phyloP scores from a whole-genome alignment of 83 land plant genomes.

The Isoetes engelmannii region DNA sequence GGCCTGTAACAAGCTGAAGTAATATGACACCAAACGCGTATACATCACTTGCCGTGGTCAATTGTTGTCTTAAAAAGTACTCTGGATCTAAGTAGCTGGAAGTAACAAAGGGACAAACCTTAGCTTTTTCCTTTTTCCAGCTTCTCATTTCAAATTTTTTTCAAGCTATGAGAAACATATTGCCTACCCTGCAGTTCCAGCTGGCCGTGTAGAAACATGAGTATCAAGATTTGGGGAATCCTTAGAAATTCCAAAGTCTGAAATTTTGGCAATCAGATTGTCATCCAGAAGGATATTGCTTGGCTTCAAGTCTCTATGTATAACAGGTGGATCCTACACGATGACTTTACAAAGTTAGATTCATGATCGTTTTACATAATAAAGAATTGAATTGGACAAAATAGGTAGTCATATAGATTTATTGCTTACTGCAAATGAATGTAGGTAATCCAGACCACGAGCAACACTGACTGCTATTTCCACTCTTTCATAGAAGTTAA shows the following conservation, averaged over 20 bases:
- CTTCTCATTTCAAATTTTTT: background rate
- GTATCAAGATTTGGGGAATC: conserved; percentile 16
- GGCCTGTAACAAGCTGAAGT: conserved; percentile 3
- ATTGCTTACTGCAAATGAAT: conserved; percentile 10
- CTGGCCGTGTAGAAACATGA: conserved; percentile 22
- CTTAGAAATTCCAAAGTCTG: conserved; percentile 24
- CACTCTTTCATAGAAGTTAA: background rate
- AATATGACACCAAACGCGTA: conserved; percentile 3
- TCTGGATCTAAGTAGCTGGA: conserved; percentile 5
- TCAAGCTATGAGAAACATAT: too few species aligned
- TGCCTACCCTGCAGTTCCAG: conserved; percentile 28
- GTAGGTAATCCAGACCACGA: conserved; percentile 21
- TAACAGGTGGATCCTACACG: conserved; percentile 11
- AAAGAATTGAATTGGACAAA: too few species aligned
- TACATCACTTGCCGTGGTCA: conserved; percentile 9
- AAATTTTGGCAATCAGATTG: conserved; percentile 1
- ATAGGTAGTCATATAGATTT: too few species aligned
- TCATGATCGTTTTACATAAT: too few species aligned
- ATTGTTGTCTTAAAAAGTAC: background rate
- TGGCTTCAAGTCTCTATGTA: conserved; percentile 12
- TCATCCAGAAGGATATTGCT: conserved; percentile 1
- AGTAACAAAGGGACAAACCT: background rate
- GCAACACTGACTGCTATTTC: conserved; percentile 25
- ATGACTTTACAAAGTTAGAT: background rate
- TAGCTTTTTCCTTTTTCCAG: background rate